phyloP scores from a whole-genome alignment of 2,329 filamentous ascomycete genomes.

The Tolypocladium paradoxum region DNA sequence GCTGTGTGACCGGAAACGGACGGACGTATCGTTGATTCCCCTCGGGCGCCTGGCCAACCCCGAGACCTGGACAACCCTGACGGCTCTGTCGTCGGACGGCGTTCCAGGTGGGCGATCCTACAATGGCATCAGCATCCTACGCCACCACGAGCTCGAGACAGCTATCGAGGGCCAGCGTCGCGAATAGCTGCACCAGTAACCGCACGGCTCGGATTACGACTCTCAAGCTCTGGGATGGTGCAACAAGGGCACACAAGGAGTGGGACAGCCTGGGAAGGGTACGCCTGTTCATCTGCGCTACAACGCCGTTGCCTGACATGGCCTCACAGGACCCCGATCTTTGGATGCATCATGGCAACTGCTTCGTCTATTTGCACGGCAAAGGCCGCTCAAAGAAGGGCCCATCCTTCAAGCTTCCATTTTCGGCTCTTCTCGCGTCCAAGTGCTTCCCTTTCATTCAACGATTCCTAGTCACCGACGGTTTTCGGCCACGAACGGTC shows the following conservation, averaged over 20 bases:
- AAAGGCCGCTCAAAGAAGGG: constrained; percentile 53
- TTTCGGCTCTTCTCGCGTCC: constrained; percentile 43
- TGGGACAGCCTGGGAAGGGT: constrained; percentile 6
- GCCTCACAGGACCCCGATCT: constrained; percentile 55
- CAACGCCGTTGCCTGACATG: neutral
- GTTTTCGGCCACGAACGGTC: constrained; percentile 10
- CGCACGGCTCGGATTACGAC: neutral
- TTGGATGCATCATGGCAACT: constrained; percentile 58
- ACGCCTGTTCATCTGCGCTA: too few species aligned
- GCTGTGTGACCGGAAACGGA: constrained; percentile 1
- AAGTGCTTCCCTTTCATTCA: constrained; percentile 52
- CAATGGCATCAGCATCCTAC: neutral
- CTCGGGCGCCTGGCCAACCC: neutral
- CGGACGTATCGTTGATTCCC: neutral
- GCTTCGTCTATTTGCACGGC: constrained; percentile 58
- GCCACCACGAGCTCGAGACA: neutral
- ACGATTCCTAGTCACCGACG: constrained; percentile 30
- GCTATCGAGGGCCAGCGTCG: neutral
- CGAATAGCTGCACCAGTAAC: neutral
- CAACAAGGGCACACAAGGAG: neutral
- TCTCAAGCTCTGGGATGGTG: constrained; percentile 8
- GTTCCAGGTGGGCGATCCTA: neutral
- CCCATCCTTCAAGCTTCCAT: constrained; percentile 57
- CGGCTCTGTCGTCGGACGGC: neutral
- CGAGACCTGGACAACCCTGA: neutral